phyloP scores from a whole-genome alignment of 495 filamentous ascomycete species.

The Aspergillus leporis region DNA sequence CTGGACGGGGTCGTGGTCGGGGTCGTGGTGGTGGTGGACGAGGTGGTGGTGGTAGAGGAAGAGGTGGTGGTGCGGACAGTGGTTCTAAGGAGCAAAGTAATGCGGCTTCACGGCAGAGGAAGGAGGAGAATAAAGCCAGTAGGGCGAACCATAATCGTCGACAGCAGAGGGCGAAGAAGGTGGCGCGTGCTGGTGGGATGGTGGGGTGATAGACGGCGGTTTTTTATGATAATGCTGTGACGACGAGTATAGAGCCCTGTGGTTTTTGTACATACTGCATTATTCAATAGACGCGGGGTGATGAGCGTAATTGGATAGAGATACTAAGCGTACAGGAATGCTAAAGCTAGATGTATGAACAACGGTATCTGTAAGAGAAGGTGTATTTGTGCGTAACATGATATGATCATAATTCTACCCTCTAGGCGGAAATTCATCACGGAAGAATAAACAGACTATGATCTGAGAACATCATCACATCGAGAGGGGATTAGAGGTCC shows the following conservation, averaged over 20 bases:
- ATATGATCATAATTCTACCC: neutral
- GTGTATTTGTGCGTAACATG: neutral
- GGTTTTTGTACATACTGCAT: neutral
- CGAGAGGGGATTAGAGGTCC: constrained; percentile 7
- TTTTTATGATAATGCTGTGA: constrained; percentile 4
- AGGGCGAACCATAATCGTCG: constrained; percentile 78
- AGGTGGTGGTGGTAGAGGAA: constrained; percentile 47
- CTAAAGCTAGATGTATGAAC: neutral
- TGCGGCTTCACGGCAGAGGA: constrained; percentile 64
- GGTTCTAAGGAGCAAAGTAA: constrained; percentile 59
- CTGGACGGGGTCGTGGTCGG: constrained; percentile 32
- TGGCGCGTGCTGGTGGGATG: constrained; percentile 59
- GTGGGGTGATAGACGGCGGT: constrained; percentile 14
- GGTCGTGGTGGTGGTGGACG: constrained; percentile 55
- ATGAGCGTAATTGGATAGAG: neutral
- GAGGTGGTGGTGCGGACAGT: constrained; percentile 59
- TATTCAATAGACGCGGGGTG: neutral
- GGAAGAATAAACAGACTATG: neutral
- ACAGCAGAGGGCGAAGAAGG: constrained; percentile 75
- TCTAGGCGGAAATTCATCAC: neutral
- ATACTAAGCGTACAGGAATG: neutral
- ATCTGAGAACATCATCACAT: constrained; percentile 9
- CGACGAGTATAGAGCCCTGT: constrained; percentile 3
- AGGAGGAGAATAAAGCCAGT: constrained; percentile 75
- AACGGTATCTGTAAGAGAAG: neutral